Conservation (phyloP, 1,284 basidiomycete genomes). For the Boletellus deceptivus region DNA sequence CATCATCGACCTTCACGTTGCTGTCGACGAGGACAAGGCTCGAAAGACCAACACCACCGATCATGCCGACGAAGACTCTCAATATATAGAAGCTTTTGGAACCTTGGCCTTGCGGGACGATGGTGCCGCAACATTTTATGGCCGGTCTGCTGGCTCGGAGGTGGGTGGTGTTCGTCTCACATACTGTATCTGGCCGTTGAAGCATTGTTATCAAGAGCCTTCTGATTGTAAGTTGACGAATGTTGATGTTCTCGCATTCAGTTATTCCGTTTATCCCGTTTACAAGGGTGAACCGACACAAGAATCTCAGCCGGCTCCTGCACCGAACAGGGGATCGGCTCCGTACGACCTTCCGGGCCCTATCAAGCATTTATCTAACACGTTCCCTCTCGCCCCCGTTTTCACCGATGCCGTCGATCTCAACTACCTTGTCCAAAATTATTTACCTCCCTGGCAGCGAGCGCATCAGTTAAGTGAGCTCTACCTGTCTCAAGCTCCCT, state of each 20-base stretch:
- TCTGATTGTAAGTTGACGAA: conserved; percentile 44
- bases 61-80: conserved; percentile 44
- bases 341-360: conserved; percentile 26
- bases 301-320: conserved; percentile 1
- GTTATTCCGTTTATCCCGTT: not conserved
- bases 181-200: not conserved
- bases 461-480: conserved; percentile 54
- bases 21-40: conserved; percentile 39
- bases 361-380: conserved; percentile 45
- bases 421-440: conserved; percentile 43
- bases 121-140: conserved; percentile 63
- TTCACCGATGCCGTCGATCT: conserved; percentile 39
- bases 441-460: conserved; percentile 58
- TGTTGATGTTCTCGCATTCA: conserved; percentile 2
- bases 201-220: conserved; percentile 39
- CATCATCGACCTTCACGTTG: conserved; percentile 59
- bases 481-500: conserved; percentile 69
- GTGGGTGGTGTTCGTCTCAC: conserved; percentile 34
- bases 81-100: conserved; percentile 59
- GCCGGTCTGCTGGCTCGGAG: conserved; percentile 62
- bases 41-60: conserved; percentile 10
- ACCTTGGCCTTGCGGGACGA: conserved; percentile 62
- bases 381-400: conserved; percentile 51
- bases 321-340: conserved; percentile 1
- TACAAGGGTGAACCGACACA: conserved; percentile 26